These are phyloP conservation scores for Gynandropsis gynandra DNA, from an alignment of 345 rosid genomes.

Conservation along the genomic window DNA sequence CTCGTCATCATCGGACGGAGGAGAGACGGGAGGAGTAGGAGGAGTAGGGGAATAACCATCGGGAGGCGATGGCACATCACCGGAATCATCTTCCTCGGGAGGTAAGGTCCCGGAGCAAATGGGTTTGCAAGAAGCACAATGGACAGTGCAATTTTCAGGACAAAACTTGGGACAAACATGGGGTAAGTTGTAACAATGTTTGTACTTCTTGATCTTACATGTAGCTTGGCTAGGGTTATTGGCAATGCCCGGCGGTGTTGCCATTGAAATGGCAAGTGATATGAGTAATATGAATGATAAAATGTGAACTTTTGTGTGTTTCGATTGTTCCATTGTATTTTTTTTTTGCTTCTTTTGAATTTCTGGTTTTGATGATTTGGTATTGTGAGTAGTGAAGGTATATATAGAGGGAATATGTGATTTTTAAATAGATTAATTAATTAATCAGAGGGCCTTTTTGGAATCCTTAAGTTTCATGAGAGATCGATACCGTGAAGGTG, in stretches of 20 bases:
- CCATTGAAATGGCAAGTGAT: slow-evolving; percentile 26
- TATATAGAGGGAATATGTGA: no score
- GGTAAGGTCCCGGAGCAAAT: slow-evolving; percentile 29
- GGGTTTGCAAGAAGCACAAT: slow-evolving; percentile 50
- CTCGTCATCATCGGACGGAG: slow-evolving; percentile 21
- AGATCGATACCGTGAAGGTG: no score
- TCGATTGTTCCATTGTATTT: slow-evolving; percentile 22
- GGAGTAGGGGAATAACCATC: not conserved
- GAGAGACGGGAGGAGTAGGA: not conserved
- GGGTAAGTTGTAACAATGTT: slow-evolving; percentile 38
- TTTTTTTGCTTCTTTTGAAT: not conserved
- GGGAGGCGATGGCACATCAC: no score
- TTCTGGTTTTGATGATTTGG: not conserved
- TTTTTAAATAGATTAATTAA: no score
- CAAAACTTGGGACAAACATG: slow-evolving; percentile 52
- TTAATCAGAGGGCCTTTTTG: no score
- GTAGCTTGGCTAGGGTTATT: slow-evolving; percentile 44
- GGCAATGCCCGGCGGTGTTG: slow-evolving; percentile 48
- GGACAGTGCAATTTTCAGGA: slow-evolving; percentile 42
- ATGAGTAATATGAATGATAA: slow-evolving; percentile 28
- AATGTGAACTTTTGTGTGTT: slow-evolving; percentile 20
- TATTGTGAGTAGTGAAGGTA: no score
- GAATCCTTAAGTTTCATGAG: no score
- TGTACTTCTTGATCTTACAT: slow-evolving; percentile 38
- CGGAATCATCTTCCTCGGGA: slow-evolving; percentile 4